Conservation (phyloP, 2,329 filamentous ascomycete species). For the Catunica adiposa region DNA sequence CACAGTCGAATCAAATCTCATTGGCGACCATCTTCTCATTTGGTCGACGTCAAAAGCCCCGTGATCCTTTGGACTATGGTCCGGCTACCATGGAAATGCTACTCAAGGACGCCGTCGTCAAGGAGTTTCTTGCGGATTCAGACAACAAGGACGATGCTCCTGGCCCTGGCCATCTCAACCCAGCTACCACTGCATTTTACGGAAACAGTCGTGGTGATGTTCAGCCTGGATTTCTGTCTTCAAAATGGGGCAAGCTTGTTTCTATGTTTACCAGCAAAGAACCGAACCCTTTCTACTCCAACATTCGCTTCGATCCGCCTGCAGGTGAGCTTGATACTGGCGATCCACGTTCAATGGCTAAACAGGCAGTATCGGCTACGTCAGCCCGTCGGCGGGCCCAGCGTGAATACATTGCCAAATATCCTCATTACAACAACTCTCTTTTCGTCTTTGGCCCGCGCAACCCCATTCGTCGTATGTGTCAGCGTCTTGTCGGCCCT, state of each 20-base stretch:
- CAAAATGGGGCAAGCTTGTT: conserved; percentile 43
- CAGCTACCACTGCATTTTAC: conserved; percentile 17
- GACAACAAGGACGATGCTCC: conserved; percentile 22
- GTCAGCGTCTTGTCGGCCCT: conserved; percentile 80
- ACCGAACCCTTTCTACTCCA: conserved; percentile 90
- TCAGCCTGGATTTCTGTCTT: conserved; percentile 42
- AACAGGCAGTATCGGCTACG: conserved; percentile 71
- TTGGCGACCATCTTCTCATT: conserved; percentile 54
- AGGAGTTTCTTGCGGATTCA: conserved; percentile 77
- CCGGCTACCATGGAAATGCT: conserved; percentile 90
- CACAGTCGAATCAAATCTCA: conserved; percentile 52
- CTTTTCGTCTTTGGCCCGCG: conserved; percentile 70
- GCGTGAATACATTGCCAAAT: conserved; percentile 69
- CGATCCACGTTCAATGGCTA: conserved; percentile 76
- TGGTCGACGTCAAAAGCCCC: conserved; percentile 37
- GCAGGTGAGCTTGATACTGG: conserved; percentile 46
- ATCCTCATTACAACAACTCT: conserved; percentile 85
- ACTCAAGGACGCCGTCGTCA: conserved; percentile 86
- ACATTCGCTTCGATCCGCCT: conserved; percentile 46
- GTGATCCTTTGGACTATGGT: conserved; percentile 81
- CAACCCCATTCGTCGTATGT: conserved; percentile 64
- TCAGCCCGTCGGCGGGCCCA: conserved; percentile 75
- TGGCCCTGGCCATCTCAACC: conserved; percentile 19
- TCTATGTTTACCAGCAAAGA: conserved; percentile 47
- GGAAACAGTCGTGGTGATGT: conserved; percentile 24